Evolutionary conservation across 1,139 yeast genomes (phyloP), one percentile per base, ranked within the genome.

Genomic region (Kodamaea alishanica): DNA sequence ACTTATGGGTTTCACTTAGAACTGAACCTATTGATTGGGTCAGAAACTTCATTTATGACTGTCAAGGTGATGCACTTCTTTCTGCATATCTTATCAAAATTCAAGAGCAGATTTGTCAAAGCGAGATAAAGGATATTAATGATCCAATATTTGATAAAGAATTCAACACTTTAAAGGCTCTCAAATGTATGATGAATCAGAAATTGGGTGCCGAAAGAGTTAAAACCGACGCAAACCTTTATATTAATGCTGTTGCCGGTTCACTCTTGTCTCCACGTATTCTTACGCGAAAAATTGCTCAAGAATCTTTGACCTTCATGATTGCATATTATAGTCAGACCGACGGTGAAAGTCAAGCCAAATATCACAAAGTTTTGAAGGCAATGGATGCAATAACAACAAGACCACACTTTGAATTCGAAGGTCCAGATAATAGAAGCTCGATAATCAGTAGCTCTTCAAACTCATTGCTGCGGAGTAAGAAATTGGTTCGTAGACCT

Each of bases 11-110:
- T 4, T 87, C 95, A 32, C 67, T 92, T 34, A 77, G 97, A 47
- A 88, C 97, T 0, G 97, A 90, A 57, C 95, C 95, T 31, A 75
- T 92, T 31, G 83, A 77, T 44, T 92, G 98, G 98, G 96, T 90
- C 1, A 75, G 83, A 41, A 77, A 73, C 27, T 92, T 92, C 45
- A 66, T 71, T 45, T 73, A 88, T 41, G 84, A 81, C 42, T 77
- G 81, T 42, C 97, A 92, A 60, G 98, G 98, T 34, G 96, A 88
- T 45, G 79, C 88, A 2, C 90, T 95, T 1, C 72, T 92, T 41
- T 64, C 72, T 8, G 61, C 71, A 5, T 70, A 65, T 48, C 56
- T 71, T 37, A 53, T 57, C 24, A 67, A 67, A 43, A 55, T 71
- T 30, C 71, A 65, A 51, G 67, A 73, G 48, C 57, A 70, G 46